These are phyloP conservation scores for Epichloe elymi DNA, from an alignment of 2,329 filamentous ascomycete genomes.

Conservation along the genomic window DNA sequence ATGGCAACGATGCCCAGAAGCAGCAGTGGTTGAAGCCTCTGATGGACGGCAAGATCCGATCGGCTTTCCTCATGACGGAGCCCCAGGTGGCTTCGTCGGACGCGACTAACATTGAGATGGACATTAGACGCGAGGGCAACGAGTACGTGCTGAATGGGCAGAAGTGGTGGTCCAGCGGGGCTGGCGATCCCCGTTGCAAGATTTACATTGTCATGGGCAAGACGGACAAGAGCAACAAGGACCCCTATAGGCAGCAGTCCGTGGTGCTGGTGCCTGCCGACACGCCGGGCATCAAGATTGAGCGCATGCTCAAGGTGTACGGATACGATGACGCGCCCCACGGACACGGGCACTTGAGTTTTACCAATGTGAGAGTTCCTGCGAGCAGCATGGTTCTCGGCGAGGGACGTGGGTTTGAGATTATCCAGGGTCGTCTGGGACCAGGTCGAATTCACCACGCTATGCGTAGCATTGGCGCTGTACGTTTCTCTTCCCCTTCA, in stretches of 20 bases:
- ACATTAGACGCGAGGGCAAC: constrained; percentile 70
- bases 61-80: constrained; percentile 90
- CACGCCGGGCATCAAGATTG: constrained; percentile 76
- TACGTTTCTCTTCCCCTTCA: constrained; percentile 23
- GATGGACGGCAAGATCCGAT: constrained; percentile 73
- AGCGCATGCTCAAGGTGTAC: constrained; percentile 88
- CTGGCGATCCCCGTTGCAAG: constrained; percentile 81
- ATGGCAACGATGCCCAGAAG: constrained; percentile 78
- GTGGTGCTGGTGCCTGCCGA: constrained; percentile 77
- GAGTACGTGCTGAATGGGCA: constrained; percentile 85
- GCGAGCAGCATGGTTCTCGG: constrained; percentile 76
- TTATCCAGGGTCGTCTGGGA: constrained; percentile 92
- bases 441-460: constrained; percentile 96
- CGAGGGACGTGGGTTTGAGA: constrained; percentile 90
- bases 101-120: constrained; percentile 82
- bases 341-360: constrained; percentile 85
- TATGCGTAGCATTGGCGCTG: constrained; percentile 85
- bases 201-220: constrained; percentile 98
- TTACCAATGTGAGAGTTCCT: constrained; percentile 82
- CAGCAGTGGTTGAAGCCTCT: constrained; percentile 68
- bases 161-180: constrained; percentile 99
- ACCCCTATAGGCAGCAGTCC: constrained; percentile 82
- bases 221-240: constrained; percentile 59
- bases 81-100: constrained; percentile 79
- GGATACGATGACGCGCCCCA: constrained; percentile 98